Base-by-base conservation (phyloP, 352 stramenopile genomes). In the Blastocystis sp. region DNA sequence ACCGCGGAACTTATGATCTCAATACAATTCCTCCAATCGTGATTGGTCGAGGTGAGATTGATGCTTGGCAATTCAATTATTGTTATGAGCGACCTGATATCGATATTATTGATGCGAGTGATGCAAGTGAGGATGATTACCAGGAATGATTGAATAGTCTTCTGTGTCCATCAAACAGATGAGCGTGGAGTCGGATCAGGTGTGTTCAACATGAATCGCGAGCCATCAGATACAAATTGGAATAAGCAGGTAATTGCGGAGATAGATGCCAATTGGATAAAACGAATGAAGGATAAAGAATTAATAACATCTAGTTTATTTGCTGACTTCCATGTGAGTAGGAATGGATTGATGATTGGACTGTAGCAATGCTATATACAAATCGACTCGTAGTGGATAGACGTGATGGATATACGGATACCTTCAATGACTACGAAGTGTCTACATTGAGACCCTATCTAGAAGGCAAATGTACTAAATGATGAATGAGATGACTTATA, bases 311-410 rank as follows among this genome's bases (percentile, higher is more conserved):
- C 58, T 9, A 9, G 22, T 22, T 68, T 68, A 30, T 68, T 33
- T 68, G 24, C 13, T 9, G 58, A 68, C 37, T 68, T 68, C 58
- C 58, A 68, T 68, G 24, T 68, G 58, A 68, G 58, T 68, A 33
- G 58, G 58, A 22, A 30, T 9, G 27, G 58, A 22, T 68, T 22
- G 58, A 15, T 15, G 15, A 9, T 6, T 22, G 11, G 58, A 33
- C n/a, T 22, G 58, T 68, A 68, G 58, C 58, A 30, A 68, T 68
- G 58, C 6, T 68, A 30, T 68, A 33, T 9, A 68, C 27, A 22
- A 68, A 68, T 33, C 15, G 24, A 30, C 22, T 68, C 22, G 22
- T 68, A 6, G 37, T 68, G 22, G 58, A 68, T 9, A 22, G 58
- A 22, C 58, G 58, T 33, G 24, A 68, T 30, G 58, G 58, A 9